Conservation (phyloP, 305 asterid species). For the Salvia sclarea region DNA sequence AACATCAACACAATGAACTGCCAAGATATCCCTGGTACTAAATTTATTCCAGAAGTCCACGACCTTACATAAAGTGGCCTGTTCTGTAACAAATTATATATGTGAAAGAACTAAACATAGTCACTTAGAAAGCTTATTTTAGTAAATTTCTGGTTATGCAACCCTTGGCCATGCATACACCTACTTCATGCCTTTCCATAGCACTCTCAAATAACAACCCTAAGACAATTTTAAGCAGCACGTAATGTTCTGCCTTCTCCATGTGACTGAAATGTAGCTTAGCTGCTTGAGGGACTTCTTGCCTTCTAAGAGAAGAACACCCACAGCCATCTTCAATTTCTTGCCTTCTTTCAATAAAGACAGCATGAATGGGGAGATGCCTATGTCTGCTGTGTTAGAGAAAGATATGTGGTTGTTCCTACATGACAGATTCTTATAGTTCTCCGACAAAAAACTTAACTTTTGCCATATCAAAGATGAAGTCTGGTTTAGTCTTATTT, state of each 20-base stretch:
- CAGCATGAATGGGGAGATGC: not conserved
- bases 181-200: not conserved
- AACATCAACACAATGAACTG: conserved; percentile 5
- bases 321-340: conserved; percentile 1
- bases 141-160: not conserved
- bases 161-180: not conserved
- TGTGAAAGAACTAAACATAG: not conserved
- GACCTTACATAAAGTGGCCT: not conserved
- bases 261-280: conserved; percentile 11
- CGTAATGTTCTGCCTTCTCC: not conserved
- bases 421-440: not conserved
- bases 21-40: not conserved
- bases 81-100: not conserved
- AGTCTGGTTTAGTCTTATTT: not conserved
- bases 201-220: conserved; percentile 1
- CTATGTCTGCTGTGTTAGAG: not conserved
- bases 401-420: not conserved
- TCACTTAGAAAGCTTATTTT: not conserved
- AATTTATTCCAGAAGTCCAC: not conserved
- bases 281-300: not conserved
- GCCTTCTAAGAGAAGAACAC: not conserved
- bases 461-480: not conserved
- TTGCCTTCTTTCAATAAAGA: not conserved
- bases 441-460: not conserved
- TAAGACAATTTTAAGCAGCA: not conserved